These are phyloP conservation scores for Keithomyces neogunnii DNA, from an alignment of 2,329 filamentous ascomycete genomes.

Conservation along the genomic window DNA sequence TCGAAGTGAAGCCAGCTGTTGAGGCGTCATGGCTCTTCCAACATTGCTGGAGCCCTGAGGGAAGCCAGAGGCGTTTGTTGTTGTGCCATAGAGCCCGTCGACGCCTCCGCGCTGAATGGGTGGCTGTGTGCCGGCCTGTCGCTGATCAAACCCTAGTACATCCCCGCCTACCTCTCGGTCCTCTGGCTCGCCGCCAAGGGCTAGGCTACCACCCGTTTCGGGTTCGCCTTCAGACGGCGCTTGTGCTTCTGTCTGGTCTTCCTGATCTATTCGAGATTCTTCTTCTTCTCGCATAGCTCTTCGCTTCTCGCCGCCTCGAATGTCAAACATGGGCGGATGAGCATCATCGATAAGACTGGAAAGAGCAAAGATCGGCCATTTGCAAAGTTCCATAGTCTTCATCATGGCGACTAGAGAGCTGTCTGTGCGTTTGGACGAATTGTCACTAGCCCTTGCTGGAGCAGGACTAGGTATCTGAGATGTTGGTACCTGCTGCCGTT, in stretches of 20 bases:
- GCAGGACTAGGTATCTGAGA: neutral
- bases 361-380: conserved; percentile 16
- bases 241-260: conserved; percentile 35
- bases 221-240: conserved; percentile 61
- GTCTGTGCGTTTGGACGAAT: conserved; percentile 3
- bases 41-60: conserved; percentile 39
- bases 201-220: conserved; percentile 75
- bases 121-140: conserved; percentile 62
- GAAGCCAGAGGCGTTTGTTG: conserved; percentile 38
- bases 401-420: conserved; percentile 26
- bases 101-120: conserved; percentile 60
- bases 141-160: conserved; percentile 43
- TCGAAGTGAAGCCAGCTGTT: conserved; percentile 62
- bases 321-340: conserved; percentile 70
- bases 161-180: conserved; percentile 55
- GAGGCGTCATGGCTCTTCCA: conserved; percentile 69
- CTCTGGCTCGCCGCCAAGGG: conserved; percentile 87
- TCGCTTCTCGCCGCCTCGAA: conserved; percentile 72
- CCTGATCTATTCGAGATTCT: conserved; percentile 42
- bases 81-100: conserved; percentile 47
- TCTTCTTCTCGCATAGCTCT: conserved; percentile 70
- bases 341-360: conserved; percentile 14
- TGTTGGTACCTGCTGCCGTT: conserved; percentile 9
- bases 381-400: conserved; percentile 27
- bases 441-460: neutral